These are phyloP conservation scores for Colletotrichum paranaense DNA, from an alignment of 2,329 filamentous ascomycete species.

Conservation along the genomic window DNA sequence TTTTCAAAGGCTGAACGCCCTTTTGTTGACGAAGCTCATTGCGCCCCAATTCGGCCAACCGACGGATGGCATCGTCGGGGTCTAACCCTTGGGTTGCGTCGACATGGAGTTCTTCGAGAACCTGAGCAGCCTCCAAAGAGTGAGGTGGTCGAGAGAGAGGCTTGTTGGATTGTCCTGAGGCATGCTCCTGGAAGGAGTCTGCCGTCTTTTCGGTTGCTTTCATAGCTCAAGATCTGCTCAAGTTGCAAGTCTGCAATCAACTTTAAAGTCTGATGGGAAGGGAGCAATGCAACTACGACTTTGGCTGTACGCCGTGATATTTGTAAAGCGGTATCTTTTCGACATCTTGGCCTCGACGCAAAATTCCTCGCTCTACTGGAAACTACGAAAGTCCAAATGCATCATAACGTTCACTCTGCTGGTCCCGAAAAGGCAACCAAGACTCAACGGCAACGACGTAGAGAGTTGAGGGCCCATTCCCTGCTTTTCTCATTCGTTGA, in stretches of 20 bases:
- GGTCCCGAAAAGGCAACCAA: conserved; percentile 17
- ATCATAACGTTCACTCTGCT: neutral
- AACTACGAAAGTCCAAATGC: neutral
- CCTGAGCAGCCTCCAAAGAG: conserved; percentile 58
- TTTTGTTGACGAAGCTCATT: too few species aligned
- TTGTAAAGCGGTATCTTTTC: neutral
- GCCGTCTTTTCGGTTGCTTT: neutral
- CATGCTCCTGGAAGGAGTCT: conserved; percentile 30
- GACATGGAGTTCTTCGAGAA: conserved; percentile 62
- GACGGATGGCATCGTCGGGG: conserved; percentile 57
- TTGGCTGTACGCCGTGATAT: neutral
- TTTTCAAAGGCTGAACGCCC: too few species aligned
- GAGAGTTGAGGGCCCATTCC: neutral
- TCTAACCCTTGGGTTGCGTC: conserved; percentile 66
- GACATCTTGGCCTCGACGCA: neutral
- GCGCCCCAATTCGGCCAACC: conserved; percentile 58
- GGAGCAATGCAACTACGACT: neutral
- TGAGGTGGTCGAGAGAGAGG: conserved; percentile 68
- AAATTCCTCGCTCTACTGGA: neutral
- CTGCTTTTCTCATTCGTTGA: neutral
- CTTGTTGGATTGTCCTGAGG: conserved; percentile 45
- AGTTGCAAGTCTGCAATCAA: neutral
- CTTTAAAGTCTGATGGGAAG: neutral
- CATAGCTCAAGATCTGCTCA: neutral
- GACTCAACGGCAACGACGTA: conserved; percentile 4